Base-by-base conservation (phyloP, 139 green algal species). In the Coelastrella sp. region DNA sequence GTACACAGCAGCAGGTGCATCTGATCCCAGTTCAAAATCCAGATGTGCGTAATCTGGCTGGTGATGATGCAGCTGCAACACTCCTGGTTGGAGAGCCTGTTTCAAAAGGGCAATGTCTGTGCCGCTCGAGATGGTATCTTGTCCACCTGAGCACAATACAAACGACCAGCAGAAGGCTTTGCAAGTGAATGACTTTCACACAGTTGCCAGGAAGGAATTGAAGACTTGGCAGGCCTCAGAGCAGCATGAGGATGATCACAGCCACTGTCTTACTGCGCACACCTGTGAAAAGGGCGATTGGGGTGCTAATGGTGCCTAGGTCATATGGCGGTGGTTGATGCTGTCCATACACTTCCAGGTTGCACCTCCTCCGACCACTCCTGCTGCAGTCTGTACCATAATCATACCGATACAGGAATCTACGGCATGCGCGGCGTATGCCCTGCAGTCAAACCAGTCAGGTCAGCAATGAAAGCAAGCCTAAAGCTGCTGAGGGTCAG, bases 31-130 rank as follows among this genome's bases (percentile, higher is more conserved):
- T 1, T 88, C 89, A 66, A 91, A 93, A 66, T 95, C 92, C 9
- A 95, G 79, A 85, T 95, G 92, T 21, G 84, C 88, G 62, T 94
- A 95, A 25, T 63, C 78, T 4, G 81, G 83, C 72, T 92, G 81
- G 15, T 84, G 45, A n/a, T 94, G 87, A 40, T 79, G 72, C 9
- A 85, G 62, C 27, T 57, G 69, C 51, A 94, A 62, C 0, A 75
- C 35, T 2, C 75, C 79, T 9, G 60, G 40, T 2, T 74, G 80
- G 51, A 95, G 80, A 13, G 40, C 73, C 0, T 53, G 25, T 53
- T 90, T 73, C 23, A 95, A 84, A 15, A 86, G 67, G 0, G 41
- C 60, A 11, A 95, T 89, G 30, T 95, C 92, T 21, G 37, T 15
- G 2, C 83, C 72, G 32, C 88, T 73, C 1, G 92, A 88, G 67